Conservation (phyloP, 73 alveolate genomes). For the Stentor coeruleus region DNA sequence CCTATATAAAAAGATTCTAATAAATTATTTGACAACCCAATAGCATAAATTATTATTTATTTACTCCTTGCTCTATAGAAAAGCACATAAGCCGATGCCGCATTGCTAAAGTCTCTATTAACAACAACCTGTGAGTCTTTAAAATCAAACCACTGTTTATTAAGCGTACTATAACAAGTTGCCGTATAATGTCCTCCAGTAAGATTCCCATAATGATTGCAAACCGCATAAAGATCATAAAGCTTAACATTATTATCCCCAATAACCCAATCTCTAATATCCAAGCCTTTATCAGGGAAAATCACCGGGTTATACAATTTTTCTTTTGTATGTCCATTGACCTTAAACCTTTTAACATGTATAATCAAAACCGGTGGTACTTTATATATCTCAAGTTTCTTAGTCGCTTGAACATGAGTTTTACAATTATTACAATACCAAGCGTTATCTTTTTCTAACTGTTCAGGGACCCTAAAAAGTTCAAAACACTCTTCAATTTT, state of each 20-base stretch:
- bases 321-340: conserved; percentile 54
- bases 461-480: conserved; percentile 92
- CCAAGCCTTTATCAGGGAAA: conserved; percentile 61
- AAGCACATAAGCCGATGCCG: conserved; percentile 12
- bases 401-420: conserved; percentile 69
- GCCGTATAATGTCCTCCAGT: conserved; percentile 99
- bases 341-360: conserved; percentile 76
- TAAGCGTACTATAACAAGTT: not conserved
- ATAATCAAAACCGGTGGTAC: conserved; percentile 71
- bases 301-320: conserved; percentile 59
- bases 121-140: conserved; percentile 78
- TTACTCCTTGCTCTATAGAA: not conserved
- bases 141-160: conserved; percentile 72
- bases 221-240: conserved; percentile 90
- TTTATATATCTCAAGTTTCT: conserved; percentile 78
- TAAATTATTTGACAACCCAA: no score
- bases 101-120: not conserved
- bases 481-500: conserved; percentile 78
- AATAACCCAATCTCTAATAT: conserved; percentile 65
- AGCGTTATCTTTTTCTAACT: conserved; percentile 79
- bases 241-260: conserved; percentile 42
- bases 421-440: conserved; percentile 71
- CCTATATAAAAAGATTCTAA: not conserved
- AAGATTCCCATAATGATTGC: conserved; percentile 94
- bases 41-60: no score